A percentile compares a stretch with the other conserved stretches of the same genome.
Conservation (phyloP, 208 protist genomes). For the Trypanosoma avium region DNA sequence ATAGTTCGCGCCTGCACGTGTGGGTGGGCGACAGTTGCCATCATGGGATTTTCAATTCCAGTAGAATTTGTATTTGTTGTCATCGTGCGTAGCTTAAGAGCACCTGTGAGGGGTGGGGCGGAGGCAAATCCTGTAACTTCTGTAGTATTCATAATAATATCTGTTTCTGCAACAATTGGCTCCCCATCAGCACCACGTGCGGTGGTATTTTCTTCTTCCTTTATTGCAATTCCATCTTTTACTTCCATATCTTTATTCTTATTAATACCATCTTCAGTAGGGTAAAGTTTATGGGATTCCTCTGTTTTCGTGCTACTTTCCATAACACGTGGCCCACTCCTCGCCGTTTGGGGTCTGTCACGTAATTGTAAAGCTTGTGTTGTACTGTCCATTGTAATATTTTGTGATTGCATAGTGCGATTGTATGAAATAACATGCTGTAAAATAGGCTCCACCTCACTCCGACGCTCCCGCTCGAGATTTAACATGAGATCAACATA, state of each 20-base stretch:
- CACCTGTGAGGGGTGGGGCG: background rate
- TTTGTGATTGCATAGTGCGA: conserved; percentile 25
- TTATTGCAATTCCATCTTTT: no score
- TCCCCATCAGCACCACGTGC: background rate
- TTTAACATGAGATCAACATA: conserved; percentile 61
- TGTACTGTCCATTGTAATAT: background rate
- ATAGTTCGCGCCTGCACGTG: conserved; percentile 58
- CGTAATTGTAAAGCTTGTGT: conserved; percentile 3
- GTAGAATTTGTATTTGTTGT: background rate
- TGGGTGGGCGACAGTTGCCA: conserved; percentile 59
- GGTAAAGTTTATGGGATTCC: no score
- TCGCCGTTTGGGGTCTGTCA: conserved; percentile 1
- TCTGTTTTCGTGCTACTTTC: no score
- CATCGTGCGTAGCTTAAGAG: conserved; percentile 2
- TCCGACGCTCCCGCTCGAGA: conserved; percentile 62
- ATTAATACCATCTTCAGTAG: no score
- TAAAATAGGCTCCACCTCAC: conserved; percentile 73
- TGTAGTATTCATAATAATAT: no score
- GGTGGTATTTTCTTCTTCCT: no score
- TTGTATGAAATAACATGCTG: conserved; percentile 54
- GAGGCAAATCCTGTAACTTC: background rate
- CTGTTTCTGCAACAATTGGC: background rate
- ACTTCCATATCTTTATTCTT: no score
- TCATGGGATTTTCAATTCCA: background rate
- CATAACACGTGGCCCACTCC: no score